phyloP scores from a whole-genome alignment of 83 land plant genomes.

The Diphasiastrum complanatum region DNA sequence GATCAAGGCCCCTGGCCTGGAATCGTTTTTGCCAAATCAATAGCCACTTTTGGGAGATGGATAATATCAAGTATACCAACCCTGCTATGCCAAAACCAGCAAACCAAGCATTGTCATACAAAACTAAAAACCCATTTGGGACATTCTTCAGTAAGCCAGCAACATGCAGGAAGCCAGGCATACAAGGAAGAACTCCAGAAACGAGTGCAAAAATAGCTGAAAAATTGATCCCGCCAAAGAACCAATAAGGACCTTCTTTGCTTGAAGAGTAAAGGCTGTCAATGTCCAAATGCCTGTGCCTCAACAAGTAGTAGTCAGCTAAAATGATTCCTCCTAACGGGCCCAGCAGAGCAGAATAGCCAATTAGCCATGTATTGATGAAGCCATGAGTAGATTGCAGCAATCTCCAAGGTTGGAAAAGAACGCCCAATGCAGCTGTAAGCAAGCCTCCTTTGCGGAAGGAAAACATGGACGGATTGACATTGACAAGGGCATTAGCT shows the following conservation, averaged over 20 bases:
- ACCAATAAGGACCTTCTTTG: slow-evolving; percentile 49
- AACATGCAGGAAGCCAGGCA: slow-evolving; percentile 74
- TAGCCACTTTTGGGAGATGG: too few species aligned
- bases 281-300: slow-evolving; percentile 36
- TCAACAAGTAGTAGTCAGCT: slow-evolving; percentile 62
- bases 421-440: slow-evolving; percentile 60
- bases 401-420: slow-evolving; percentile 79
- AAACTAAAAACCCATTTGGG: slow-evolving; percentile 20
- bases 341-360: slow-evolving; percentile 81
- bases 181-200: slow-evolving; percentile 55
- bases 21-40: too few species aligned
- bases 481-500: slow-evolving; percentile 73
- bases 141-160: slow-evolving; percentile 39
- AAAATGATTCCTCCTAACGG: slow-evolving; percentile 74
- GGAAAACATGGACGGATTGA: slow-evolving; percentile 55
- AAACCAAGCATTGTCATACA: slow-evolving; percentile 85
- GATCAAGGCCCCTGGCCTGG: too few species aligned
- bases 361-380: slow-evolving; percentile 79
- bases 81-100: slow-evolving; percentile 63
- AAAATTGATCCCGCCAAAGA: slow-evolving; percentile 52
- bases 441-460: slow-evolving; percentile 58
- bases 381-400: slow-evolving; percentile 68
- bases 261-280: slow-evolving; percentile 43
- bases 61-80: slow-evolving; percentile 40
- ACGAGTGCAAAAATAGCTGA: slow-evolving; percentile 54